Base-by-base conservation (phyloP, 2,329 filamentous ascomycete genomes). In the Capronia coronata region DNA sequence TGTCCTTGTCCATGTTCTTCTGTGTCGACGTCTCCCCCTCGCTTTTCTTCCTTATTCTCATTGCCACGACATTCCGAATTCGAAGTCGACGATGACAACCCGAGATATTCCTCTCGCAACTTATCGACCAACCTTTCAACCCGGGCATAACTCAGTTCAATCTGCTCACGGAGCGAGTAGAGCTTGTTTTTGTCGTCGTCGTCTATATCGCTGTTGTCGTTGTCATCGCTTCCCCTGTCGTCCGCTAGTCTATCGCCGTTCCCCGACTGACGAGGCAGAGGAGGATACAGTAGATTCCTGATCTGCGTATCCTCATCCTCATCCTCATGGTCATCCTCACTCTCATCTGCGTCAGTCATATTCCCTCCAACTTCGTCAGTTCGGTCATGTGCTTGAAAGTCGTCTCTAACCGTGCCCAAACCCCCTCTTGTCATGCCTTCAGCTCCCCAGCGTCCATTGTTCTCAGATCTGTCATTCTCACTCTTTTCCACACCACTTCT, bases 141-240 rank as follows among this genome's bases (percentile, higher is more conserved):
- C 19, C 68, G 67, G 2, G 60, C 58, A 44, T 75, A 71, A 3
- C 73, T 67, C 49, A 72, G 69, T 5, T 68, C 57, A 27, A 80
- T 77, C 58, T 80, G 75, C 21, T 75, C 70, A 13, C 38, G 44
- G 11, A 61, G 46, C 19, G 53, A 42, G 38, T 57, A 57, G 18
- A 58, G 39, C 14, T 13, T 43, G 38, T 13, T 41, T 27, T 32
- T 13, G 16, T 18, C 34, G 22, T 23, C 21, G 14, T 14, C 29
- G 29, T 29, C 43, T n/a, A n/a, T n/a, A 10, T 21, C 21, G 14
- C 4, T 39, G 13, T 39, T 13, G n/a, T 7, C 27, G 3, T 32
- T 19, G 10, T n/a, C 19, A 3, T 34, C 6, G 6, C 30, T 5
- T 13, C 5, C 14, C n/a, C 30, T 41, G 5, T 8, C 30, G 14